Conservation (phyloP, 2,329 filamentous ascomycete genomes). For the Aspergillus versicolor region DNA sequence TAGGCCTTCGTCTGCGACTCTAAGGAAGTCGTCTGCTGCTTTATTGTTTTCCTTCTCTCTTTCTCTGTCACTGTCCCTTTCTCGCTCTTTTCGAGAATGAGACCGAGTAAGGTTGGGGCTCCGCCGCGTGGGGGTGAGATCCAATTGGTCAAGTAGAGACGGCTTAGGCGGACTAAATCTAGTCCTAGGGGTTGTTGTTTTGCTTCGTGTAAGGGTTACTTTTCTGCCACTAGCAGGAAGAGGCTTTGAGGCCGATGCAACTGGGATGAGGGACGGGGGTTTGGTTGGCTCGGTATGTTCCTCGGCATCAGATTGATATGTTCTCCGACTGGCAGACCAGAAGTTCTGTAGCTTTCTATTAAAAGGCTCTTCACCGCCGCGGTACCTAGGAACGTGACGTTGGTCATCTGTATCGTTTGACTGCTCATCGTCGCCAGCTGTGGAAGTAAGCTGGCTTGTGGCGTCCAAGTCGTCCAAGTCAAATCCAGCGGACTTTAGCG, state of each 20-base stretch:
- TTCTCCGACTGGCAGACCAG: slow-evolving; percentile 35
- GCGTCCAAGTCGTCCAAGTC: slow-evolving; percentile 35
- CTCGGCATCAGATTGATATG: slow-evolving; percentile 20
- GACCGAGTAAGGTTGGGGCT: slow-evolving; percentile 27
- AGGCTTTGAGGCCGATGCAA: slow-evolving; percentile 19
- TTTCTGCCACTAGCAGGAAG: slow-evolving; percentile 29
- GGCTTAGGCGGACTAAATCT: slow-evolving; percentile 42
- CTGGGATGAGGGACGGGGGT: slow-evolving; percentile 12
- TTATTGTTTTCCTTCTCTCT: neutral
- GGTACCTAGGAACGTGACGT: slow-evolving; percentile 28
- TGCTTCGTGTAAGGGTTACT: slow-evolving; percentile 34
- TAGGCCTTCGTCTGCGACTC: slow-evolving; percentile 21
- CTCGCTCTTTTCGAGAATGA: slow-evolving; percentile 20
- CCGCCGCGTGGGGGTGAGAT: slow-evolving; percentile 37
- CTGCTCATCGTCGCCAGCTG: slow-evolving; percentile 31
- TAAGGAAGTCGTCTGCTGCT: slow-evolving; percentile 18
- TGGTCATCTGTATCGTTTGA: slow-evolving; percentile 30
- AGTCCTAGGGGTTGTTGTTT: slow-evolving; percentile 36
- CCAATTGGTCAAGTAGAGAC: slow-evolving; percentile 39
- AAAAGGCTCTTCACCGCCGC: slow-evolving; percentile 31
- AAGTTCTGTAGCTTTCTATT: slow-evolving; percentile 41
- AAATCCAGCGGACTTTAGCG: slow-evolving; percentile 37
- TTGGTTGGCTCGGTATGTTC: slow-evolving; percentile 19
- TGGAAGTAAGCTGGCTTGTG: slow-evolving; percentile 31
- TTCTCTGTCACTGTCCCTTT: neutral